Evolutionary conservation across 768 basidiomycete genomes (phyloP).

Genomic region (Daedaleopsis nitida): DNA sequence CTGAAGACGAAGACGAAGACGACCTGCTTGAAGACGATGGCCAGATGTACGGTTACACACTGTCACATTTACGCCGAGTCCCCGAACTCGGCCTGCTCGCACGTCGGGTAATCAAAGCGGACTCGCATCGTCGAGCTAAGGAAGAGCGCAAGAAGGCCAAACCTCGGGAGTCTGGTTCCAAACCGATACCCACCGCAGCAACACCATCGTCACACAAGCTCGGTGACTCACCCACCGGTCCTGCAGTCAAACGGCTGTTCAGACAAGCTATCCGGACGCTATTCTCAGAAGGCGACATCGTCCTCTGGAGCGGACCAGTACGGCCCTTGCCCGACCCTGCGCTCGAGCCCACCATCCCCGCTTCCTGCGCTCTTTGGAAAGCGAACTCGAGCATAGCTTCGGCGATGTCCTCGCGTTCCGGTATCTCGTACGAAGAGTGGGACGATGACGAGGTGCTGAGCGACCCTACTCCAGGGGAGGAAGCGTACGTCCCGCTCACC

Average conservation of each 20-base stretch:
- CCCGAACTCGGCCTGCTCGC: conserved; percentile 72
- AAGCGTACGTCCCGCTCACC: conserved; percentile 67
- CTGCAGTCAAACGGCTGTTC: conserved; percentile 61
- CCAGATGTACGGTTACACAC: conserved; percentile 54
- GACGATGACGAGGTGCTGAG: conserved; percentile 53
- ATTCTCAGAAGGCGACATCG: conserved; percentile 70
- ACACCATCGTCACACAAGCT: neutral
- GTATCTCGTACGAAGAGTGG: conserved; percentile 24
- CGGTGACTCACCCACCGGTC: neutral
- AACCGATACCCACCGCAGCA: neutral
- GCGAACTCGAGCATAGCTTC: conserved; percentile 23
- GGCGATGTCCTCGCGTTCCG: conserved; percentile 19
- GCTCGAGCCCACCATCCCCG: conserved; percentile 27
- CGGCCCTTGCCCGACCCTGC: conserved; percentile 34
- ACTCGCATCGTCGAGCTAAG: conserved; percentile 53
- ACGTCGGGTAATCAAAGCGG: conserved; percentile 62
- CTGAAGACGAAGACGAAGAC: conserved; percentile 6
- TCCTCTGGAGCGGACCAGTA: conserved; percentile 70
- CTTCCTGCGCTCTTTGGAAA: conserved; percentile 51
- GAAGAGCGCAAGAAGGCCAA: conserved; percentile 46
- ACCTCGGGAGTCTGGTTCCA: conserved; percentile 3
- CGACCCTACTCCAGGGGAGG: conserved; percentile 63
- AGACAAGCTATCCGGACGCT: conserved; percentile 63
- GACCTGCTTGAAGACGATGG: conserved; percentile 11
- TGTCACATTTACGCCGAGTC: conserved; percentile 77